Evolutionary conservation across 768 basidiomycete species (phyloP), one percentile per base, ranked within the genome.

Genomic region (Cyathus striatus): DNA sequence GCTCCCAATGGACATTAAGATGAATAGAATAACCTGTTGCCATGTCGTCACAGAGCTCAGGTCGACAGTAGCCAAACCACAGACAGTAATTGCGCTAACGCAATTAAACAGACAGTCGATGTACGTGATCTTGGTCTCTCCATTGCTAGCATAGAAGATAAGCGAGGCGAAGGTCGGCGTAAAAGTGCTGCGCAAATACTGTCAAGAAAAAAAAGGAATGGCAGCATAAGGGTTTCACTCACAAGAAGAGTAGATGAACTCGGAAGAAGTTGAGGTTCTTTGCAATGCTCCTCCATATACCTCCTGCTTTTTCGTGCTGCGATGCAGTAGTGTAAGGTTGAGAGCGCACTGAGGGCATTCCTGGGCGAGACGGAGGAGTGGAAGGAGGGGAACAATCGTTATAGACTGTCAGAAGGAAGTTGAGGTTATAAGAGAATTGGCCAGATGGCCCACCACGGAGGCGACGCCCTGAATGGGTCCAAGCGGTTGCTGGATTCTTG

Each of bases 111-210:
- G 72, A 4, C 79, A 73, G 56, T 93, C 90, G 57, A 90, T 70
- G 59, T 87, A 93, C 16, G 76, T 53, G 26, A 92, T 75, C 35
- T 75, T 80, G 53, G 76, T 77, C 37, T 66, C 63, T 33, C 86
- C 90, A 70, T 92, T 92, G 63, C 76, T 77, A 20, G 81, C 90
- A 55, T 88, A 96, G 55, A 96, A 78, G 41, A 97, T 81, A 26
- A 65, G 80, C 16, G 89, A 87, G 49, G 79, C 77, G 42, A 93
- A 65, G 49, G 96, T 70, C 2, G 94, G 93, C 0, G 80, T 80
- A 56, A 90, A 75, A 5, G 79, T 83, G 53, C 86, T 90, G 54
- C n/a, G 46, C 46, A 41, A 22, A 43, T 38, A 35, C 38, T 24
- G 33, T 54, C 23, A 48, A 38, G 30, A 16, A 35, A 44, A 39